Evolutionary conservation across 106 monocot genomes (phyloP).

Genomic region (Apostasia ramifera): DNA sequence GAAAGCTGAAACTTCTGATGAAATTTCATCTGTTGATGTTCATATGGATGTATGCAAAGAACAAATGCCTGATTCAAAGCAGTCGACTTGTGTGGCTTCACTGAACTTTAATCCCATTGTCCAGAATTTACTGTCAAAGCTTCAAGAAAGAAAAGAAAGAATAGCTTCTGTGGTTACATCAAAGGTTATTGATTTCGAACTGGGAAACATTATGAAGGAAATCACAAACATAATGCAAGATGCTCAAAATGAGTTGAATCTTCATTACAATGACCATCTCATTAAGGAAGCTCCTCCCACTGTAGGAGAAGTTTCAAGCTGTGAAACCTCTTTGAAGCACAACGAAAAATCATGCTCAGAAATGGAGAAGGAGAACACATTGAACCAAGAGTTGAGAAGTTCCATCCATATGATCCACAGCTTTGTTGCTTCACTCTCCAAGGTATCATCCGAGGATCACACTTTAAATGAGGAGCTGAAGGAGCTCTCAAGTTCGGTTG

Average conservation of each 20-base stretch:
- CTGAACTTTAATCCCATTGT: neutral
- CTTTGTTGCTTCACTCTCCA: constrained; percentile 38
- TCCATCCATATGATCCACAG: constrained; percentile 57
- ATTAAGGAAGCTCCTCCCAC: constrained; percentile 16
- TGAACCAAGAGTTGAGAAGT: constrained; percentile 39
- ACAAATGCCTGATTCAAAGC: constrained; percentile 10
- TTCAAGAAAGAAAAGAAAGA: constrained; percentile 43
- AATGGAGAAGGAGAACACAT: constrained; percentile 12
- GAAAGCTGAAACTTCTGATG: constrained; percentile 19
- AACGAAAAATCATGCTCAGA: constrained; percentile 2
- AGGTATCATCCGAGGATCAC: constrained; percentile 28
- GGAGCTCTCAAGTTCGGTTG: constrained; percentile 47
- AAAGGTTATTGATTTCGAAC: constrained; percentile 21
- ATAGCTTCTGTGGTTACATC: constrained; percentile 42
- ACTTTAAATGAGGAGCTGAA: constrained; percentile 28
- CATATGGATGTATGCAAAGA: constrained; percentile 26
- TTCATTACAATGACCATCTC: constrained; percentile 14
- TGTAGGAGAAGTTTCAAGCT: constrained; percentile 9
- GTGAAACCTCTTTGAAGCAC: constrained; percentile 4
- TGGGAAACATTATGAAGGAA: constrained; percentile 40
- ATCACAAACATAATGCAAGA: constrained; percentile 50
- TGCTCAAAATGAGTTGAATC: constrained; percentile 29
- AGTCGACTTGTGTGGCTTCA: neutral
- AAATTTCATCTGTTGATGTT: constrained; percentile 9
- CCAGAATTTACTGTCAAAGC: constrained; percentile 22